A percentile compares a stretch with the other conserved stretches of the same genome.
Evolutionary conservation across 1,139 yeast genomes (phyloP).

Genomic region (Yamadazyma triangularis): DNA sequence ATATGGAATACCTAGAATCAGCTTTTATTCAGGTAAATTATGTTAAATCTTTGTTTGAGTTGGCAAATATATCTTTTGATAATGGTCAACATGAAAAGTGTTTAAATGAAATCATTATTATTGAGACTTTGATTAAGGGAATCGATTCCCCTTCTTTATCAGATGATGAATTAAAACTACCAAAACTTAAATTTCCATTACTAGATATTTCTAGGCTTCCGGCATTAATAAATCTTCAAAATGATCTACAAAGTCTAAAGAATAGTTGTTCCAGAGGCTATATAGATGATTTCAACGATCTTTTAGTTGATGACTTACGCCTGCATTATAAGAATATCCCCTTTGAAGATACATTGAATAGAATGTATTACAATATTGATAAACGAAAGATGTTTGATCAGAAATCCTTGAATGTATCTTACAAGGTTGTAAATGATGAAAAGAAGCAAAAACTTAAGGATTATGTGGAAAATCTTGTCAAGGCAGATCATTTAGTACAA

Average conservation of each 20-base stretch:
- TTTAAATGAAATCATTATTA: constrained; percentile 51
- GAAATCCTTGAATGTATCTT: constrained; percentile 20
- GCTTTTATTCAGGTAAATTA: constrained; percentile 60
- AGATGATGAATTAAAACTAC: constrained; percentile 16
- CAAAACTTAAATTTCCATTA: constrained; percentile 47
- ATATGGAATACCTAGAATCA: constrained; percentile 60
- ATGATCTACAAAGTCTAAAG: constrained; percentile 44
- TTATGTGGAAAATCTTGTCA: constrained; percentile 51
- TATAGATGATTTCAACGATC: constrained; percentile 50
- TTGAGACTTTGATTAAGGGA: constrained; percentile 58
- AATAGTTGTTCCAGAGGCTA: constrained; percentile 65
- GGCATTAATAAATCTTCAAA: constrained; percentile 56
- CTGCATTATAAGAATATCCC: constrained; percentile 50
- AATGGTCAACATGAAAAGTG: constrained; percentile 36
- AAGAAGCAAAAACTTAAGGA: constrained; percentile 38
- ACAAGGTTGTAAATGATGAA: constrained; percentile 27
- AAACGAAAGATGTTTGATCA: constrained; percentile 18
- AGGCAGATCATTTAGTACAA: constrained; percentile 58
- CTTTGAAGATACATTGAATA: constrained; percentile 44
- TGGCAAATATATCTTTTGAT: constrained; percentile 47
- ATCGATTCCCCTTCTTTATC: background rate
- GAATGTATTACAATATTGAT: constrained; percentile 36
- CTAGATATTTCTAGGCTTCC: constrained; percentile 52
- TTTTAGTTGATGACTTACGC: constrained; percentile 58
- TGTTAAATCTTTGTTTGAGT: constrained; percentile 45